Evolutionary conservation across 345 rosid species (phyloP), one percentile per base, ranked within the genome.

Genomic region (Pistacia integerrima): DNA sequence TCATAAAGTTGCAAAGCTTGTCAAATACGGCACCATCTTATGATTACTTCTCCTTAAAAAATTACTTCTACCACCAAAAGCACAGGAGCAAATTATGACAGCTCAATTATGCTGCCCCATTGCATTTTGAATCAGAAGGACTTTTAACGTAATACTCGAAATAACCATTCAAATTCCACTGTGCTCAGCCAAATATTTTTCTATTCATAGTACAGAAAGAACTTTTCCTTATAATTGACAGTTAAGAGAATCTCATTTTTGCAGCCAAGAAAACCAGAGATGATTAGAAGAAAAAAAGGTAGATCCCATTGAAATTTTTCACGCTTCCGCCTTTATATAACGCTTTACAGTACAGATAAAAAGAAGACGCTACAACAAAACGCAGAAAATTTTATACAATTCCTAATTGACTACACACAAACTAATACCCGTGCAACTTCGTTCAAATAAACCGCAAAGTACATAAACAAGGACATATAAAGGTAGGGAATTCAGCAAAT

Each of bases 311-410:
- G 38, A 48, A 59, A 8, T 41, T 22, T 58, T 22, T 52, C 65
- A 33, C 17, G 60, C n/a, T 71, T 48, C 20, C 60, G 30, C 28
- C 22, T 22, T 69, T 51, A 16, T 20, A 57, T 5, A 22, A 71
- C 1, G 18, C 9, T 73, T 13, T 18, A 49, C 4, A 48, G 1
- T 30, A 60, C 28, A 10, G 44, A 30, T 1, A 63, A 17, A 25
- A 49, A 13, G 11, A 28, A 63, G 18, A 71, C 28, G 8, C 11
- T 41, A 20, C 46, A 18, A 56, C 30, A 30, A 70, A n/a, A 56
- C 38, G 64, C n/a, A 72, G 20, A 72, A 22, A 61, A 38, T 17
- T 73, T 62, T 52, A n/a, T 64, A n/a, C 69, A 74, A 30, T 35
- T 54, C 48, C 62, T 52, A n/a, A 17, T 52, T 55, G 71, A 65